phyloP scores from a whole-genome alignment of 208 protist genomes.

The Leishmania aethiopica region DNA sequence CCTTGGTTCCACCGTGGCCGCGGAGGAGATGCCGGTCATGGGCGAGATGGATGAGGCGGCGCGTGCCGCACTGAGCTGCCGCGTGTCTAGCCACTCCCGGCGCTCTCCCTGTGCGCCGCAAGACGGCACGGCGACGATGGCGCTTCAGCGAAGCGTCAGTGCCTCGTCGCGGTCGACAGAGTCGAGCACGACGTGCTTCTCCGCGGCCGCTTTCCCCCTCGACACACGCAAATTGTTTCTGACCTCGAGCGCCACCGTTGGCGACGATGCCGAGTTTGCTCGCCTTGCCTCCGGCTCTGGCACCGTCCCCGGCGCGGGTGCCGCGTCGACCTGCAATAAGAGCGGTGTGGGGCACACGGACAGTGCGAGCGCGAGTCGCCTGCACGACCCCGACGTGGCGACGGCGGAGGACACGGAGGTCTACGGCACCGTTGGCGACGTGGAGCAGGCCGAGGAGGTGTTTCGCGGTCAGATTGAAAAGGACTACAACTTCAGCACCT shows the following conservation, averaged over 20 bases:
- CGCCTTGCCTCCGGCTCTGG: neutral
- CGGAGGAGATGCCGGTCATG: neutral
- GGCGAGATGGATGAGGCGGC: neutral
- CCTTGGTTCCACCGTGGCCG: neutral
- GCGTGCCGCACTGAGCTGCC: neutral
- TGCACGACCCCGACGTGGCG: conserved; percentile 14
- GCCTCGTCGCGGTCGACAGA: neutral
- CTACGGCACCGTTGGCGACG: conserved; percentile 55
- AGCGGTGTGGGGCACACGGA: neutral
- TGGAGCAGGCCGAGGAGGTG: conserved; percentile 66
- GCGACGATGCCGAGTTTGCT: conserved; percentile 6
- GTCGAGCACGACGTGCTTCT: neutral
- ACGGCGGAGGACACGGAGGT: conserved; percentile 51
- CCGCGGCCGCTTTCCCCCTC: neutral
- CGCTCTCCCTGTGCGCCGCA: neutral
- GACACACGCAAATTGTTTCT: conserved; percentile 30
- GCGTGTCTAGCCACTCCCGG: neutral
- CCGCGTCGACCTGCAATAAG: neutral
- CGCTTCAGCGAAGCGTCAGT: neutral
- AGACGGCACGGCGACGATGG: neutral
- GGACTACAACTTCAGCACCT: conserved; percentile 80
- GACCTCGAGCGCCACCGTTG: neutral
- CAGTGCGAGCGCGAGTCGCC: neutral
- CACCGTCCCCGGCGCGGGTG: neutral
- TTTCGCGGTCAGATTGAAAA: conserved; percentile 84